Evolutionary conservation across 768 basidiomycete species (phyloP), one percentile per base, ranked within the genome.

Genomic region (Russula abietina): DNA sequence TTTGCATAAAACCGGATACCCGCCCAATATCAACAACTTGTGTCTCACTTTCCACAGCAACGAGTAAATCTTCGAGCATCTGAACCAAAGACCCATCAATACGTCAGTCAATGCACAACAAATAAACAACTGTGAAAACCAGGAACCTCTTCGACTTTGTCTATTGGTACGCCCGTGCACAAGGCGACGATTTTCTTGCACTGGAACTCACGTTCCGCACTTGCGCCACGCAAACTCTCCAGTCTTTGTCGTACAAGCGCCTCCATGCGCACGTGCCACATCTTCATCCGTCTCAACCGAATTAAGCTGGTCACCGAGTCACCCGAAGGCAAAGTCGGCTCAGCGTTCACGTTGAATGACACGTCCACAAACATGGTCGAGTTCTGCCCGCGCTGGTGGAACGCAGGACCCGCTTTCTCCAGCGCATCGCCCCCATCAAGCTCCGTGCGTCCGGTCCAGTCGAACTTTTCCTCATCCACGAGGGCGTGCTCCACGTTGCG

Each of bases 1-100:
- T 93, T 73, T 91, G 89, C 89, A 95, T 89, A 73, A 95, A 94
- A 1, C 88, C 89, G 52, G 91, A 91, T 45, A 95, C 88, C 58
- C 91, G 84, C 49, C 84, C 85, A 57, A 94, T 85, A 73, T 94
- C 93, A 33, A 89, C 83, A 60, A 88, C 81, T 62, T 88, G 84
- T 2, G 87, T 76, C 70, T 95, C 93, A 69, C 91, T 94, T 72
- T 96, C 92, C 55, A 97, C 83, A 33, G 94, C 92, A 66, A 89
- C 78, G 32, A 95, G 82, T 55, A 97, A 79, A 66, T 88, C 86
- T 67, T 91, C 91, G 59, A 96, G 78, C 85, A 91, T 88, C 87
- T 91, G 69, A 33, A 59, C 55, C 68, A 60, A 67, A 56, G 12
- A 24, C 36, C 36, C 12, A 36, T 36, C 36, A 36, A 36, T 36